Conservation (phyloP, 2,329 filamentous ascomycete species). For the Pseudocercospora fijiensis region DNA sequence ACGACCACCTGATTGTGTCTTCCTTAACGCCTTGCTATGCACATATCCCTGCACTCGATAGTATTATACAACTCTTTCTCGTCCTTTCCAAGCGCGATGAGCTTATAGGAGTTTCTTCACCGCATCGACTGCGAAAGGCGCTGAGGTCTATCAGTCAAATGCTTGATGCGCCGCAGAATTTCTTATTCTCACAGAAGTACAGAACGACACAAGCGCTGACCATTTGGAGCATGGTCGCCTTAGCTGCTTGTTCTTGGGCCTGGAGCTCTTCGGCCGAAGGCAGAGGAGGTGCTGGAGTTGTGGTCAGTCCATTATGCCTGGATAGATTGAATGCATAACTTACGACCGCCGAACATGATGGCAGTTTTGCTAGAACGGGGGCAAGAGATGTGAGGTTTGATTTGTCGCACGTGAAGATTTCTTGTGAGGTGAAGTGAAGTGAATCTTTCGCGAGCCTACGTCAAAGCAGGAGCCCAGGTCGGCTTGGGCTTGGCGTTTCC, state of each 20-base stretch:
- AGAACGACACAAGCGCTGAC: constrained; percentile 65
- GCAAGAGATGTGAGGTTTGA: background rate
- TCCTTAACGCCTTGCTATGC: constrained; percentile 14
- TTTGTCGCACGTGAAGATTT: constrained; percentile 8
- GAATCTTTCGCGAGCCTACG: constrained; percentile 10
- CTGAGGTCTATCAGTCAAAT: constrained; percentile 36
- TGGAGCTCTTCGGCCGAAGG: constrained; percentile 69
- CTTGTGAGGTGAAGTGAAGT: constrained; percentile 4
- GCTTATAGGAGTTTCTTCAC: constrained; percentile 49
- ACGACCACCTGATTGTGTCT: background rate
- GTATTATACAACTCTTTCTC: constrained; percentile 19
- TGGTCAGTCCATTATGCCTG: constrained; percentile 3
- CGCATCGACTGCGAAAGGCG: constrained; percentile 57
- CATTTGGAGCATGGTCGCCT: constrained; percentile 66
- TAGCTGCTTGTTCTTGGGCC: constrained; percentile 64
- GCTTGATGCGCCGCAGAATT: background rate
- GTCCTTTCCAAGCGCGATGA: background rate
- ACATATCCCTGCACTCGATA: constrained; percentile 14
- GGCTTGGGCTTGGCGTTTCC: constrained; percentile 2
- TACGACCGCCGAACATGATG: constrained; percentile 35
- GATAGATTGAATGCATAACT: background rate
- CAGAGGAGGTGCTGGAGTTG: constrained; percentile 63
- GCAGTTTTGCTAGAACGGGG: background rate
- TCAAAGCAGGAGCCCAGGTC: constrained; percentile 1
- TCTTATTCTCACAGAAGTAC: constrained; percentile 67